Evolutionary conservation across 768 basidiomycete genomes (phyloP), one percentile per base, ranked within the genome.

Genomic region (Terana coerulea): DNA sequence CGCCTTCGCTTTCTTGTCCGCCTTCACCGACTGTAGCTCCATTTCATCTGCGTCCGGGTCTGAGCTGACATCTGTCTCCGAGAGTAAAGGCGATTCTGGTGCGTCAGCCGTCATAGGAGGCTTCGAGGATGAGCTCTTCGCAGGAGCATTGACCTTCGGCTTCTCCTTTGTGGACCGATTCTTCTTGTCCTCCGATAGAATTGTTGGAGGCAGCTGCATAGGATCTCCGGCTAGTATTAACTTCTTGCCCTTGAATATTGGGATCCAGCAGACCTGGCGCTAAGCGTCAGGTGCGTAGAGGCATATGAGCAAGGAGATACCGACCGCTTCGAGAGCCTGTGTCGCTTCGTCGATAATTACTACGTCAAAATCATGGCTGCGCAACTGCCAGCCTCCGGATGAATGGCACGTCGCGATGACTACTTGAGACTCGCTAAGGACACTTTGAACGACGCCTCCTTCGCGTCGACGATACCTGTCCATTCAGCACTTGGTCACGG

Each of bases 321-420:
- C 53, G 63, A 94, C 94, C 21, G 94, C 92, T 70, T 99, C 95
- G 12, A 97, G 63, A 3, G 95, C 95, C 66, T 98, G 97, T 0
- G 97, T 98, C 0, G 97, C 97, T 70, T 99, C 97, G 59, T 99
- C 97, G 48, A 99, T 95, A 40, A 99, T 87, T 10, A 94, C 82
- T 0, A 95, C 88, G 63, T 99, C 97, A 61, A 99, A 99, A 1
- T 77, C 69, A 50, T 84, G 76, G 53, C 86, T 81, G 36, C 79
- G 76, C 6, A 98, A 69, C 57, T 95, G 91, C 19, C 87, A 72
- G 3, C 89, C 86, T 0, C 95, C 97, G 5, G 95, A 81, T 11
- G 92, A 89, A 72, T 98, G 95, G 58, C 95, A 98, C 2, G 97
- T 99, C 1, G 94, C 86, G 10, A 98, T 69, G 0, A 98, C 90